These are phyloP conservation scores for Cryptococcus sp. DNA, from an alignment of 1,284 basidiomycete genomes.

Conservation along the genomic window DNA sequence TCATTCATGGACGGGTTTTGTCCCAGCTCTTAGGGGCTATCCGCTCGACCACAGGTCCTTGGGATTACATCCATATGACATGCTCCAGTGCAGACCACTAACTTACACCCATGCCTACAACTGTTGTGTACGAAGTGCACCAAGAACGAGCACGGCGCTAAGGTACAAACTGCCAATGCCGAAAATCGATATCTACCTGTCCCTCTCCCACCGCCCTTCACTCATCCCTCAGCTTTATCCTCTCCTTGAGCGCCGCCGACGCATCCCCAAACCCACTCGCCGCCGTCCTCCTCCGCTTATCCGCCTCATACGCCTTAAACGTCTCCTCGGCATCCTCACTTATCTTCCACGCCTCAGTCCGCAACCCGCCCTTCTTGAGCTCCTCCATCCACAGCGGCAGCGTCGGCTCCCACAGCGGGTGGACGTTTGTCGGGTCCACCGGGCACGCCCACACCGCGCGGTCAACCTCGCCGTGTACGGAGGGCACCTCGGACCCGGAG, in stretches of 20 bases:
- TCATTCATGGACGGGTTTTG: no score
- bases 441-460: constrained; percentile 39
- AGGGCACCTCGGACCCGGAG: constrained; percentile 9
- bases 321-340: constrained; percentile 41
- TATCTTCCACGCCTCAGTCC: constrained; percentile 27
- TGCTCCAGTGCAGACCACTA: no score
- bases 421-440: constrained; percentile 43
- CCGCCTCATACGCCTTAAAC: constrained; percentile 42
- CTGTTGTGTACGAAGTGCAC: no score
- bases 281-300: constrained; percentile 35
- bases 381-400: constrained; percentile 42
- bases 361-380: constrained; percentile 28
- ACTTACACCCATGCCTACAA: no score
- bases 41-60: no score
- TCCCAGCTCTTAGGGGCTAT: no score
- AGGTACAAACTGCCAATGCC: no score
- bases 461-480: constrained; percentile 26
- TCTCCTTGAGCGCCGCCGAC: constrained; percentile 2
- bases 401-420: constrained; percentile 47
- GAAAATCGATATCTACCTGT: no score
- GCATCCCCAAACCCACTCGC: constrained; percentile 3
- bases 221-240: constrained; percentile 35
- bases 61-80: no score
- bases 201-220: constrained; percentile 2
- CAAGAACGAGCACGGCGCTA: no score